Percentiles rank a stretch among this genome's conserved stretches.
Conservation (phyloP, 2,329 filamentous ascomycete species). For the Sclerotiophoma versabilis region DNA sequence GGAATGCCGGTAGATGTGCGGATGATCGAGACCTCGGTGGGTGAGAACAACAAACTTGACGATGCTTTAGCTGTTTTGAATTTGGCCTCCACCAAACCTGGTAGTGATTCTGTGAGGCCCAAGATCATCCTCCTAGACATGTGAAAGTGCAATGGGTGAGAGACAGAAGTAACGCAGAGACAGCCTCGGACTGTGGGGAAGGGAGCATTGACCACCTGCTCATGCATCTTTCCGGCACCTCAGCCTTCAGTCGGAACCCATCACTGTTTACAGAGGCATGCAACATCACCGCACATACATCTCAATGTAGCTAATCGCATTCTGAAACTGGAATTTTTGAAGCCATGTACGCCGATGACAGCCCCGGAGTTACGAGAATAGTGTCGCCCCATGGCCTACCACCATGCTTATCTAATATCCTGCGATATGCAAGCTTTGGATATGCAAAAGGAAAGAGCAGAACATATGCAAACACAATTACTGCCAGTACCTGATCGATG, state of each 20-base stretch:
- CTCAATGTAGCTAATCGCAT: not conserved
- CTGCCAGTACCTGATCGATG: not conserved
- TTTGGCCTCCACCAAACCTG: constrained; percentile 47
- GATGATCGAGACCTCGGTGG: constrained; percentile 50
- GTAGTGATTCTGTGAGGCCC: constrained; percentile 44
- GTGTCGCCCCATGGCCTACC: constrained; percentile 2
- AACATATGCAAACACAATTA: not conserved
- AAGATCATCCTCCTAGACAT: constrained; percentile 39
- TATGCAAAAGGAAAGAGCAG: constrained; percentile 9
- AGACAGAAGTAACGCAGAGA: constrained; percentile 1
- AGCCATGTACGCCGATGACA: not conserved
- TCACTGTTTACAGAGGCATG: not conserved
- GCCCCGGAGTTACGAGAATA: not conserved
- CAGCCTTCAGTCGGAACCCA: not conserved
- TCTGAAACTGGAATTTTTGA: not conserved
- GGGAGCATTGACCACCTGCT: constrained; percentile 1
- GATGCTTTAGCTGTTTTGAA: constrained; percentile 47
- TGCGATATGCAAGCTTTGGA: constrained; percentile 5
- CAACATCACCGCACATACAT: not conserved
- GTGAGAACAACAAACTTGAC: constrained; percentile 48
- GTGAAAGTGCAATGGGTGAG: constrained; percentile 11
- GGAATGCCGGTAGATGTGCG: constrained; percentile 47
- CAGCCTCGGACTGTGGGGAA: constrained; percentile 6
- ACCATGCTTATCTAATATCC: constrained; percentile 6
- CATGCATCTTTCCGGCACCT: constrained; percentile 9